phyloP scores from a whole-genome alignment of 2,329 filamentous ascomycete species.

The Arthrinium phaeospermum region DNA sequence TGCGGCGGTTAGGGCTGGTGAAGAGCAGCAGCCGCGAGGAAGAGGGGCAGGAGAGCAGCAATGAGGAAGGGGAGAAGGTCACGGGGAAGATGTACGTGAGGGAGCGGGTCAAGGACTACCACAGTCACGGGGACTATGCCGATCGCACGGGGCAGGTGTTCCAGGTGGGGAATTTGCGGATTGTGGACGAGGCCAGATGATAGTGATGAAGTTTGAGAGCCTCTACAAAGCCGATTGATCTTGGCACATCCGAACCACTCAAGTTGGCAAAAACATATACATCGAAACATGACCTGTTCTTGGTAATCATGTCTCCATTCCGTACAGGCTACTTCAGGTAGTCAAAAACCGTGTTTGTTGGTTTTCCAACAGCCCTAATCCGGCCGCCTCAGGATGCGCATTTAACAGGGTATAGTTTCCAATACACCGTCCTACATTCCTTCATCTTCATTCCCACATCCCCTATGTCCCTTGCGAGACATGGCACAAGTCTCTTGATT shows the following conservation, averaged over 20 bases:
- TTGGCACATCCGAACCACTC: background rate
- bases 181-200: constrained; percentile 45
- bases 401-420: too few species aligned
- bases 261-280: too few species aligned
- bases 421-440: background rate
- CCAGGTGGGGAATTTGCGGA: constrained; percentile 45
- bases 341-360: background rate
- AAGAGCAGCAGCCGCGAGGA: background rate
- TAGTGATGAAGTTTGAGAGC: background rate
- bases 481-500: background rate
- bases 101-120: constrained; percentile 47
- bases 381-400: too few species aligned
- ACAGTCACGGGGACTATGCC: constrained; percentile 44
- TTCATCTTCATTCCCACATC: background rate
- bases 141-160: constrained; percentile 47
- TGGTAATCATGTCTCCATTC: too few species aligned
- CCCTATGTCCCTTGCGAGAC: background rate
- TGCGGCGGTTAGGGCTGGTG: constrained; percentile 32
- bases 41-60: background rate
- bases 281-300: too few species aligned
- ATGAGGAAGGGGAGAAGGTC: constrained; percentile 38
- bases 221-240: background rate
- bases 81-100: constrained; percentile 47
- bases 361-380: background rate
- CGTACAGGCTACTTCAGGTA: too few species aligned